These are phyloP conservation scores for Candida pseudoglaebosa DNA, from an alignment of 805 yeast genomes.

Conservation along the genomic window DNA sequence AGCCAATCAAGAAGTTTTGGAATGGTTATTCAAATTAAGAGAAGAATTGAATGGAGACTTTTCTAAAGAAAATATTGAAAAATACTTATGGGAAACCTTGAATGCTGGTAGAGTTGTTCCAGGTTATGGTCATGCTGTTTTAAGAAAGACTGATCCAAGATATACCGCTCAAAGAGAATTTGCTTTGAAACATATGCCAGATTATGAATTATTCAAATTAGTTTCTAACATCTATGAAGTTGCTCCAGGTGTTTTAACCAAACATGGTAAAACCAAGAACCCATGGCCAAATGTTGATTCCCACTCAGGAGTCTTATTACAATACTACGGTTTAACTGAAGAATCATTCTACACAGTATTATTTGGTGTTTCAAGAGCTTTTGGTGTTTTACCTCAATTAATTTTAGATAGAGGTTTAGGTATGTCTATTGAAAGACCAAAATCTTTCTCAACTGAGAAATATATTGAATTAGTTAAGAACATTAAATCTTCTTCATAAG, in stretches of 20 bases:
- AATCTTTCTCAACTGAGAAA: conserved; percentile 89
- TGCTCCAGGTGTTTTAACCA: conserved; percentile 69
- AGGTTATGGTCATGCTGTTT: conserved; percentile 86
- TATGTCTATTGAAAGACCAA: conserved; percentile 79
- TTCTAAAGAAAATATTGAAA: conserved; percentile 52
- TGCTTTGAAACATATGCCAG: conserved; percentile 57
- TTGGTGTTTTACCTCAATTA: conserved; percentile 76
- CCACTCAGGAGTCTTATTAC: conserved; percentile 71
- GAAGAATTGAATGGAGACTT: conserved; percentile 59
- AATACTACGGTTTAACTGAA: conserved; percentile 75
- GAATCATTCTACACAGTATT: conserved; percentile 73
- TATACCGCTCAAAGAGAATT: conserved; percentile 71
- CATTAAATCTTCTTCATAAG: conserved; percentile 18
- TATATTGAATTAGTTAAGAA: conserved; percentile 73
- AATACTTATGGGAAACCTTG: conserved; percentile 67
- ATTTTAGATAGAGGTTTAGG: conserved; percentile 77
- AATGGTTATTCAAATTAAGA: conserved; percentile 65
- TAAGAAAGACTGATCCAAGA: conserved; percentile 80
- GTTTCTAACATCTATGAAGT: conserved; percentile 63
- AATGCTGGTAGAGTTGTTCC: conserved; percentile 78
- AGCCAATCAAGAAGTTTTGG: conserved; percentile 82
- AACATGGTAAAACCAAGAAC: conserved; percentile 83
- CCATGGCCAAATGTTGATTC: conserved; percentile 86
- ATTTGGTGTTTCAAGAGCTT: conserved; percentile 78
- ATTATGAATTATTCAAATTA: conserved; percentile 61